Percentiles rank a stretch among this genome's conserved stretches.
phyloP scores from a whole-genome alignment of 495 filamentous ascomycete genomes.

The Hypoxylon intermedium region DNA sequence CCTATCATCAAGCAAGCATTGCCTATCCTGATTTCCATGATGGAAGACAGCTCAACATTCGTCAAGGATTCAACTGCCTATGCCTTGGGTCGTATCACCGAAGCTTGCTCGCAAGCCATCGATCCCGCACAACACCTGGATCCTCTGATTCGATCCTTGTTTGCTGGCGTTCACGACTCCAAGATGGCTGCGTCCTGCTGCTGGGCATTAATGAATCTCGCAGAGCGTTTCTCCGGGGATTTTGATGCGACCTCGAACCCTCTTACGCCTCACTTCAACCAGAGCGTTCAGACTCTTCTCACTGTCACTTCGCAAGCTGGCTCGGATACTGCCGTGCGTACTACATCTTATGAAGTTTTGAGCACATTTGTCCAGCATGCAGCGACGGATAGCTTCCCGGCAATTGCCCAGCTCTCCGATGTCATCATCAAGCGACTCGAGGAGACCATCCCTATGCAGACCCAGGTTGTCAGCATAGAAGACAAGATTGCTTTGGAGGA shows the following conservation, averaged over 20 bases:
- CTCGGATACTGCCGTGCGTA: constrained; percentile 91
- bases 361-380: constrained; percentile 90
- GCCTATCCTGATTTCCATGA: constrained; percentile 89
- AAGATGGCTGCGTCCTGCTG: constrained; percentile 99
- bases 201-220: constrained; percentile 98
- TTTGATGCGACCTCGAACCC: constrained; percentile 77
- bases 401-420: constrained; percentile 80
- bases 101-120: constrained; percentile 85
- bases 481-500: constrained; percentile 94
- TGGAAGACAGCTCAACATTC: constrained; percentile 86
- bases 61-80: constrained; percentile 98
- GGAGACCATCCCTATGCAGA: constrained; percentile 87
- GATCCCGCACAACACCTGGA: constrained; percentile 83
- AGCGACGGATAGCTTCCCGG: constrained; percentile 80
- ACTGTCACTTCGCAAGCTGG: constrained; percentile 82
- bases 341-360: constrained; percentile 97
- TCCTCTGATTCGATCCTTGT: constrained; percentile 83
- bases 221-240: constrained; percentile 90
- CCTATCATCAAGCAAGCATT: constrained; percentile 94
- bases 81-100: constrained; percentile 93
- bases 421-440: constrained; percentile 88
- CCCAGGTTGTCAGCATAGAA: constrained; percentile 94
- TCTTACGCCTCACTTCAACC: constrained; percentile 89
- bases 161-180: constrained; percentile 86
- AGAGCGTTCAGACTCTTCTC: constrained; percentile 85